phyloP scores from a whole-genome alignment of 169 alveolate genomes.

The Besnoitia besnoiti region DNA sequence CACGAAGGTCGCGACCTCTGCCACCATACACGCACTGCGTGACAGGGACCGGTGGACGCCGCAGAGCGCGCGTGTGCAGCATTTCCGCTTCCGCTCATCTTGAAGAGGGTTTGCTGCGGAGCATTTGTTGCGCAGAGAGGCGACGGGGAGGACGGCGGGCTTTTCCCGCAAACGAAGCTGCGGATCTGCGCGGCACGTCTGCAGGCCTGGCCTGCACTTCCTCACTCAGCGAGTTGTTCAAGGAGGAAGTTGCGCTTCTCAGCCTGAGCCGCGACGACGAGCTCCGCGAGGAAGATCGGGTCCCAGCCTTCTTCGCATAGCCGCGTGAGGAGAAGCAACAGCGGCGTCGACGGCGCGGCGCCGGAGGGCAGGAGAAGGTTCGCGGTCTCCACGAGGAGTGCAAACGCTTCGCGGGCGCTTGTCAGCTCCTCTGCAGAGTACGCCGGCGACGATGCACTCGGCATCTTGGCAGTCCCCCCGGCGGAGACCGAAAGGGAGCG shows the following conservation, averaged over 20 bases:
- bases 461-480: too few relatives aligned
- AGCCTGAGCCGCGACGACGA: background rate
- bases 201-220: background rate
- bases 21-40: too few relatives aligned
- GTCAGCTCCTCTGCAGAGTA: constrained; percentile 7
- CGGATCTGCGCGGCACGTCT: too few relatives aligned
- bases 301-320: constrained; percentile 24
- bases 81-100: too few relatives aligned
- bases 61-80: too few relatives aligned
- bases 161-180: too few relatives aligned
- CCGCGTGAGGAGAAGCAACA: constrained; percentile 13
- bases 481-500: background rate
- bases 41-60: too few relatives aligned
- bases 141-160: background rate
- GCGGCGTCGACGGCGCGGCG: background rate
- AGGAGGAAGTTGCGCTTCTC: background rate
- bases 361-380: background rate
- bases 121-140: too few relatives aligned
- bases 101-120: too few relatives aligned
- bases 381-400: background rate
- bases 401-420: constrained; percentile 11
- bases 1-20: too few relatives aligned
- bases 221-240: background rate
- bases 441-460: background rate
- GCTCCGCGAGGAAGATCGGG: constrained; percentile 13